Evolutionary conservation across 805 yeast species (phyloP).

Genomic region (Sugiyamaella lignohabitans): DNA sequence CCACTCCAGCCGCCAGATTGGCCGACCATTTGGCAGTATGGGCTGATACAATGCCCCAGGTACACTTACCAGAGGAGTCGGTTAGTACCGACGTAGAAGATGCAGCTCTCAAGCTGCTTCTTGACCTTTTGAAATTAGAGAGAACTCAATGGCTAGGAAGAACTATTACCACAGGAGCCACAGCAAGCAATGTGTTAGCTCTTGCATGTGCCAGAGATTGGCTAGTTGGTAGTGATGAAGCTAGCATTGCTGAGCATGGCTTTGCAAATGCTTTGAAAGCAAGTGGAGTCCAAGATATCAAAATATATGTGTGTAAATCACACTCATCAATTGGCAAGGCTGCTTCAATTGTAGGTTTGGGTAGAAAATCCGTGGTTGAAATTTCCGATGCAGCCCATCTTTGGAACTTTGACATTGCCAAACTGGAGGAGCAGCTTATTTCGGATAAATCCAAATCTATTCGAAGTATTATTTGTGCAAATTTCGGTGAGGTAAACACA

Average conservation of each 20-base stretch:
- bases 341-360: slow-evolving; percentile 21
- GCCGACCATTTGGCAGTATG: slow-evolving; percentile 20
- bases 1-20: slow-evolving; percentile 23
- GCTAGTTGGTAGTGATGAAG: slow-evolving; percentile 3
- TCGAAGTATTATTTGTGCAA: slow-evolving; percentile 16
- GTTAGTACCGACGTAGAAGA: slow-evolving; percentile 15
- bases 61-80: slow-evolving; percentile 13
- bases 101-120: slow-evolving; percentile 12
- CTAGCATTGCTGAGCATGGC: slow-evolving; percentile 17
- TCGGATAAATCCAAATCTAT: background rate
- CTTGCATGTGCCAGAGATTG: slow-evolving; percentile 20
- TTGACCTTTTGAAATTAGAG: slow-evolving; percentile 16
- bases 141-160: slow-evolving; percentile 13
- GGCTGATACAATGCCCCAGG: slow-evolving; percentile 16
- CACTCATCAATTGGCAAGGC: slow-evolving; percentile 22
- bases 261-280: slow-evolving; percentile 11
- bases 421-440: slow-evolving; percentile 11
- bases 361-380: slow-evolving; percentile 13
- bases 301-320: slow-evolving; percentile 14
- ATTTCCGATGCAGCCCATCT: slow-evolving; percentile 7
- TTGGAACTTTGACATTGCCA: slow-evolving; percentile 18
- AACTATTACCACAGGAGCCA: slow-evolving; percentile 23
- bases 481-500: slow-evolving; percentile 24
- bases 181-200: slow-evolving; percentile 21
- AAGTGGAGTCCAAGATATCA: slow-evolving; percentile 13